phyloP scores from a whole-genome alignment of 495 filamentous ascomycete species.

The Talaromyces wortmannii region DNA sequence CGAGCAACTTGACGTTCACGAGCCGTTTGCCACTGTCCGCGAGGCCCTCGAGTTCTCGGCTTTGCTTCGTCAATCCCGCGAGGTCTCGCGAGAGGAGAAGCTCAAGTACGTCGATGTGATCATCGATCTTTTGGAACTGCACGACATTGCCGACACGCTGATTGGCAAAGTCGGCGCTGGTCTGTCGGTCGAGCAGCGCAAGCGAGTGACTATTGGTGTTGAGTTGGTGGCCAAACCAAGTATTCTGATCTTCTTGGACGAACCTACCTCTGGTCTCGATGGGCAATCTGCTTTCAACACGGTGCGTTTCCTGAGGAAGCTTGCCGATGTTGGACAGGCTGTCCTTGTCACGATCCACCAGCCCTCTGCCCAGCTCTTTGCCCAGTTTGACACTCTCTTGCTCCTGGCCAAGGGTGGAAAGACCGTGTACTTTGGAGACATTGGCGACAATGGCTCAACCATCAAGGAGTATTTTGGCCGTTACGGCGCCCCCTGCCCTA shows the following conservation, averaged over 20 bases:
- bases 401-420: conserved; percentile 63
- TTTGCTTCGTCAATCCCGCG: conserved; percentile 45
- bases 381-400: conserved; percentile 66
- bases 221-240: conserved; percentile 62
- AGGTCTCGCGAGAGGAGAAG: conserved; percentile 48
- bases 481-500: conserved; percentile 66
- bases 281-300: conserved; percentile 58
- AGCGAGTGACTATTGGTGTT: conserved; percentile 61
- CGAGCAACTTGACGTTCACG: conserved; percentile 56
- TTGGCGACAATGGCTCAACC: conserved; percentile 44
- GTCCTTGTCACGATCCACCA: conserved; percentile 75
- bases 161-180: conserved; percentile 47
- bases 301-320: conserved; percentile 55
- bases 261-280: conserved; percentile 70
- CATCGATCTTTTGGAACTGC: conserved; percentile 51
- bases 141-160: conserved; percentile 45
- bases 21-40: conserved; percentile 52
- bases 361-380: conserved; percentile 64
- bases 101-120: conserved; percentile 53
- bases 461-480: conserved; percentile 68
- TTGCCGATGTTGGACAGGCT: conserved; percentile 61
- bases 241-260: conserved; percentile 68
- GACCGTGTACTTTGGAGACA: conserved; percentile 65
- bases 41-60: conserved; percentile 57
- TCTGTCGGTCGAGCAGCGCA: conserved; percentile 53